Evolutionary conservation across 768 basidiomycete genomes (phyloP).

Genomic region (Macrolepiota fuliginosa): DNA sequence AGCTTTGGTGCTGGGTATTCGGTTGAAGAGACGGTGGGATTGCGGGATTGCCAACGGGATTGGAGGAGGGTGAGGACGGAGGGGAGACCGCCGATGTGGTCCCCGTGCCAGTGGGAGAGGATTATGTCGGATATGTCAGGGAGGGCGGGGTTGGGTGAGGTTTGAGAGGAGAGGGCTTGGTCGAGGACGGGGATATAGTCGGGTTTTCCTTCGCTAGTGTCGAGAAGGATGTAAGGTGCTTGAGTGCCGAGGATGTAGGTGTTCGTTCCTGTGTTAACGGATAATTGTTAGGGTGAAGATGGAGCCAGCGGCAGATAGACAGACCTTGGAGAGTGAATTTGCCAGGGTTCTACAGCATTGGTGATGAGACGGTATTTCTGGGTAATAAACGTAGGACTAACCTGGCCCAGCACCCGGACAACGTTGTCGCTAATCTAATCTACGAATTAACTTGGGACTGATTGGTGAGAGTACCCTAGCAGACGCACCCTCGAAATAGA

Average conservation of each 20-base stretch:
- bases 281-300: neutral
- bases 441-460: neutral
- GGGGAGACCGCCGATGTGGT: slow-evolving; percentile 80
- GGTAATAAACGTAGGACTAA: slow-evolving; percentile 24
- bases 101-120: slow-evolving; percentile 87
- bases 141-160: slow-evolving; percentile 32
- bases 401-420: slow-evolving; percentile 74
- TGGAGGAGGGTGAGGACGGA: slow-evolving; percentile 66
- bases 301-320: neutral
- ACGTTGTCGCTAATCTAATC: slow-evolving; percentile 66
- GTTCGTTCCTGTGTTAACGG: slow-evolving; percentile 64
- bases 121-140: slow-evolving; percentile 85
- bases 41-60: slow-evolving; percentile 56
- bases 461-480: neutral
- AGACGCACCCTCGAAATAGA: slow-evolving; percentile 50
- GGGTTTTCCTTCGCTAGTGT: slow-evolving; percentile 75
- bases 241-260: slow-evolving; percentile 77
- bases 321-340: slow-evolving; percentile 85
- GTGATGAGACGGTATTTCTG: neutral
- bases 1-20: slow-evolving; percentile 63
- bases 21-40: slow-evolving; percentile 30
- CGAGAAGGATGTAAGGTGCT: slow-evolving; percentile 76
- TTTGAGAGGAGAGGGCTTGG: slow-evolving; percentile 47
- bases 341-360: slow-evolving; percentile 71
- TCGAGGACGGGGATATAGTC: slow-evolving; percentile 69